Evolutionary conservation across 2,329 filamentous ascomycete genomes (phyloP), one percentile per base, ranked within the genome.

Genomic region (Colletotrichum orchidophilum): DNA sequence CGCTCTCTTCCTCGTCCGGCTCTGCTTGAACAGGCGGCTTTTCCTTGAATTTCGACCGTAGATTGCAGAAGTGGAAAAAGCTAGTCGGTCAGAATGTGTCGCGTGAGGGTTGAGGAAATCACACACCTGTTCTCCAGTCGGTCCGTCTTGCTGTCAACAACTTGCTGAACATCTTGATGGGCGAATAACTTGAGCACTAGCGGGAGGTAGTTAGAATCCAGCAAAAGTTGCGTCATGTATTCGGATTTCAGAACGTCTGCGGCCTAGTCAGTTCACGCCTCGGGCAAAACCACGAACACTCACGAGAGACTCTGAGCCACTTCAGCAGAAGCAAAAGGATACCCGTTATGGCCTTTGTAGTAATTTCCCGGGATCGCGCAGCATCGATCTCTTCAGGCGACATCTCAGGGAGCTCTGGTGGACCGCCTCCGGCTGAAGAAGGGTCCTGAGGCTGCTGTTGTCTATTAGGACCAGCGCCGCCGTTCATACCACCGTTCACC

Each of bases 241-340:
- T 99, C 96, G 75, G 96, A 98, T 79, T 98, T 97, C 74, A 99
- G 85, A 31, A 98, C 89, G 79, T 99, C 94, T 97, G 60, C 66
- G 21, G 29, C 15, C 26, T 12, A 12, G 7, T 69, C 31, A 50
- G 26, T n/a, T 49, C 13, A 9, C 26, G 59, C n/a, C 42, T 54
- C 24, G 27, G 54, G 52, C 3, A 11, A 27, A n/a, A 18, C 31
- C 39, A 85, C 3, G 13, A 12, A 3, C 29, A 29, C 94, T 85
- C 85, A 97, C 94, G 96, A 69, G 95, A 98, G 64, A 97, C 86
- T 80, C 97, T 97, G 76, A 98, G 92, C 96, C 96, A 99, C 81
- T 98, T 99, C 72, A 98, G 80, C 54, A 98, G 82, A n/a, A 97
- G 85, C 31, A 99, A 84, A 31, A 99, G 83, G 66, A 95, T 93